Base-by-base conservation (phyloP, 352 stramenopile species). In the Phytophthora brassicae region DNA sequence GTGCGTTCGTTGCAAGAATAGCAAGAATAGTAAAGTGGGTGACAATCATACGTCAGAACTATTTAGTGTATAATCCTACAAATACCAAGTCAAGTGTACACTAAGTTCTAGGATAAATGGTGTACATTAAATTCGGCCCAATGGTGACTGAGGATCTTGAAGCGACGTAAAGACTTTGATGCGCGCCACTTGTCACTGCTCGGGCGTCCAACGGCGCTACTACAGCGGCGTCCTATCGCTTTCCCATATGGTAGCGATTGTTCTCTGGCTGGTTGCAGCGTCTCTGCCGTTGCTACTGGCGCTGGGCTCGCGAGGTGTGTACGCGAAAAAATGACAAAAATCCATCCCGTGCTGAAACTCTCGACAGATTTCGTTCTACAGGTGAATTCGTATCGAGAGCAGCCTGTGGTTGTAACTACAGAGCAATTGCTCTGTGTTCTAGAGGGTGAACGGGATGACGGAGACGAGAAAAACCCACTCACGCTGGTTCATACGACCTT, bases 351-450 rank as follows among this genome's bases (percentile, higher is more conserved):
- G 39, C 26, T 48, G 36, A 56, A 62, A 67, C 47, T 47, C 23
- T 26, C 14, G 22, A 26, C 29, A 86, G 79, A 76, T 36, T 94
- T 94, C 61, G 87, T 82, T 72, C 56, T 81, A 5, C 84, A 58
- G 35, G 76, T 69, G 19, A 81, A 72, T 49, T 78, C 69, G 13
- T 92, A 91, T 45, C 51, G 55, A 17, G 86, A 95, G 56, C 81
- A 93, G 59, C 82, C 84, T 2, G 38, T 49, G 2, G 74, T 90
- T 16, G 60, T 61, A 11, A 62, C 84, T 43, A 84, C 76, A 61
- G 86, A 91, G 36, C 70, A 90, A 38, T 66, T 90, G 33, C 26
- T 95, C 14, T 68, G 54, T n/a, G 31, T 89, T 7, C 61, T 93
- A 13, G 82, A 93, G 49, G 84, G 83, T n/a, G 48, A 74, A 28